Conservation (phyloP, 805 yeast species). For the Saccharomycopsis sp. region DNA sequence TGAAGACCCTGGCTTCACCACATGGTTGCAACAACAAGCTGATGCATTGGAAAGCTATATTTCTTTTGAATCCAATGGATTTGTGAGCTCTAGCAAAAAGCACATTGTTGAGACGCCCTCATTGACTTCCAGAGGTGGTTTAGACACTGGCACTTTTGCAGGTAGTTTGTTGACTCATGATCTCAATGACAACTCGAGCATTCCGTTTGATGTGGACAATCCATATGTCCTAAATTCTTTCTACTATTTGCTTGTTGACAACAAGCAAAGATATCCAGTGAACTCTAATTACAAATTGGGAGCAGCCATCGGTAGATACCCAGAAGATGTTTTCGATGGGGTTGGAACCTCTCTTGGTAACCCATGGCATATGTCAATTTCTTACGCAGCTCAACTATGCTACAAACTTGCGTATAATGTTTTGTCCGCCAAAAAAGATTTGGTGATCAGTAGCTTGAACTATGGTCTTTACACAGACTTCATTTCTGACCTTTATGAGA, state of each 20-base stretch:
- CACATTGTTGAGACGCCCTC: slow-evolving; percentile 66
- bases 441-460: slow-evolving; percentile 5
- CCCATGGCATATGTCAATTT: slow-evolving; percentile 85
- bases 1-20: slow-evolving; percentile 15
- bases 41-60: slow-evolving; percentile 4
- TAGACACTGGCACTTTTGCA: slow-evolving; percentile 65
- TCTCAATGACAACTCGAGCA: slow-evolving; percentile 34
- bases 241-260: slow-evolving; percentile 49
- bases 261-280: slow-evolving; percentile 70
- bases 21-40: neutral
- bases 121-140: slow-evolving; percentile 44
- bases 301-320: slow-evolving; percentile 81
- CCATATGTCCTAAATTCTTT: slow-evolving; percentile 53
- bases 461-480: slow-evolving; percentile 11
- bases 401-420: slow-evolving; percentile 42
- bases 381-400: slow-evolving; percentile 55
- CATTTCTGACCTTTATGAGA: slow-evolving; percentile 16
- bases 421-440: neutral
- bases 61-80: slow-evolving; percentile 25
- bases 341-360: slow-evolving; percentile 60
- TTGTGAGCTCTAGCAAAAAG: slow-evolving; percentile 33
- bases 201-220: slow-evolving; percentile 58
- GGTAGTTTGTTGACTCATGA: slow-evolving; percentile 35
- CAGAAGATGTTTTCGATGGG: slow-evolving; percentile 87
- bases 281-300: slow-evolving; percentile 37